Evolutionary conservation across 495 filamentous ascomycete genomes (phyloP).

Genomic region (Bacidia gigantensis): DNA sequence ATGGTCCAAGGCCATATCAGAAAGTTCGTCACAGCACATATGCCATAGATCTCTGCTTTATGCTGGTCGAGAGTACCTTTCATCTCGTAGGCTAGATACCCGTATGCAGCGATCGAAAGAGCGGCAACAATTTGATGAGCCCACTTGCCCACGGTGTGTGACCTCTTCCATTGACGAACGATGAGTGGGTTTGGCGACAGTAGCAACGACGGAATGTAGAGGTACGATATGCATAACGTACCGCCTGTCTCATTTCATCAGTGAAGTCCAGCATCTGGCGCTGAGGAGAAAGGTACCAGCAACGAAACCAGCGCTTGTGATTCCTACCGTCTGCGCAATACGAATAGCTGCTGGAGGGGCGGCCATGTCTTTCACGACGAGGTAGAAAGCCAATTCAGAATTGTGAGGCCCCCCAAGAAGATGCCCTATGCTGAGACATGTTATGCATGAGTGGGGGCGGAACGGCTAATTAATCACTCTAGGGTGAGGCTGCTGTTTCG

Average conservation of each 20-base stretch:
- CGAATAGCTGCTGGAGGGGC: slow-evolving; percentile 23
- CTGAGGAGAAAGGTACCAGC: slow-evolving; percentile 16
- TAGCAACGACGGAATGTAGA: slow-evolving; percentile 36
- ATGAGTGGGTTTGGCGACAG: slow-evolving; percentile 37
- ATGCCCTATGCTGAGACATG: no score
- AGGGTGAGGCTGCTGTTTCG: no score
- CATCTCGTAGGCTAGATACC: slow-evolving; percentile 31
- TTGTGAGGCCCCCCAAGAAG: no score
- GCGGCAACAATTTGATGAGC: slow-evolving; percentile 23
- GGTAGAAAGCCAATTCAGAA: no score
- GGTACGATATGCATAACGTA: slow-evolving; percentile 28
- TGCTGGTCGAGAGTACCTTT: slow-evolving; percentile 13
- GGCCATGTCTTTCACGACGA: slow-evolving; percentile 1
- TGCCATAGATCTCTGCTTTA: slow-evolving; percentile 26
- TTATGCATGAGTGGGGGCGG: no score
- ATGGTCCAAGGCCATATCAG: slow-evolving; percentile 38
- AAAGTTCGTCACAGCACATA: slow-evolving; percentile 28
- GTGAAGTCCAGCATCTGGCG: not conserved
- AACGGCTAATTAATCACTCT: no score
- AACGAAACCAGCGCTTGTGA: slow-evolving; percentile 31
- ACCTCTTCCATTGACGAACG: slow-evolving; percentile 34
- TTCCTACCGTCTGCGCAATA: slow-evolving; percentile 31
- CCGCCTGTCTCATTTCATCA: slow-evolving; percentile 20
- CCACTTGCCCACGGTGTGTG: slow-evolving; percentile 23
- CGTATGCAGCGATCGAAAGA: slow-evolving; percentile 23